Evolutionary conservation across 371 early-diverging fungal genomes (phyloP), one percentile per base, ranked within the genome.

Genomic region (Lichtheimia hyalospora): DNA sequence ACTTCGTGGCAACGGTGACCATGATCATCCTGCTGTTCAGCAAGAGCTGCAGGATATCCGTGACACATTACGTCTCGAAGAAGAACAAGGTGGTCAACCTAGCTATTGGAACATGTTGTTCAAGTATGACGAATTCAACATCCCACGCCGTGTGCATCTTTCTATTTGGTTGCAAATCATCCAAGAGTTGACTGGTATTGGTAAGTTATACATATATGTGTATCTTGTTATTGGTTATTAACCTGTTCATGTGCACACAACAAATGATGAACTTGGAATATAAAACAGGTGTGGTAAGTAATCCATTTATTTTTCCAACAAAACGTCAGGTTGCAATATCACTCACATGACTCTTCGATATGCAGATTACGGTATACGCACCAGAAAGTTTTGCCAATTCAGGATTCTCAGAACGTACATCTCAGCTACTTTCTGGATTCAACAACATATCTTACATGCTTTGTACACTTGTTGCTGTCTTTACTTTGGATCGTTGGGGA

Each of bases 111-210:
- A 62, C 27, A 76, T 76, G 77, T 27, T 74, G 3, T 63, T 71
- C 42, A 61, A 69, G 13, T 60, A 63, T 13, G 77, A 76, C 25
- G 54, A 58, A 10, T 59, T 76, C 16, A 76, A 76, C 39, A 76
- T 73, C 13, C 61, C 68, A 41, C 71, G 77, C 3, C 77, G 77
- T 39, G 77, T 76, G 25, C 71, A 76, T 27, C 54, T 76, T 2
- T 70, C 73, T 20, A 59, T 76, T 21, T 76, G 63, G 77, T 28
- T 76, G 8, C 77, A 76, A 40, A 71, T 76, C 55, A 67, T 76
- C 43, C 77, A 76, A 50, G 72, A 75, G 46, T 57, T 75, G 23
- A 68, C 73, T 13, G 75, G 75, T 25, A 75, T 75, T 39, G 75
- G 64, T 3, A 27, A 34, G 34, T 34, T 2, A 34, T 34, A 34